Conservation (phyloP, 1,284 basidiomycete genomes). For the Marasmius sp. region DNA sequence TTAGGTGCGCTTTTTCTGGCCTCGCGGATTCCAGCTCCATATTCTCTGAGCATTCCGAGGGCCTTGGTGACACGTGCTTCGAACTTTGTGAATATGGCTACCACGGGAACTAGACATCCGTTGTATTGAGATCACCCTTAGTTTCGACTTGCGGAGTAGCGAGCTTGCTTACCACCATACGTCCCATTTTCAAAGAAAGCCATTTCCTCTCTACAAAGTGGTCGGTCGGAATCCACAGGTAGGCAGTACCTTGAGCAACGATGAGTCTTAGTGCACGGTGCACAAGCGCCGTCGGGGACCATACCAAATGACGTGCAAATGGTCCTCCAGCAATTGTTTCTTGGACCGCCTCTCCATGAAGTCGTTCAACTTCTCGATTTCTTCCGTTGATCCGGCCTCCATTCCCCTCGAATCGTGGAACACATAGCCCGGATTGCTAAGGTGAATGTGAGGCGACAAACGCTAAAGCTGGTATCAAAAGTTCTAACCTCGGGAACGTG, state of each 20-base stretch:
- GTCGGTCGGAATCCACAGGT: conserved; percentile 5
- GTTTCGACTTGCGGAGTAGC: not conserved
- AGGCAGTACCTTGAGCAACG: conserved; percentile 5
- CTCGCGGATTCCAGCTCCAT: not conserved
- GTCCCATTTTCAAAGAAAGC: conserved; percentile 3
- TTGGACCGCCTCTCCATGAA: not conserved
- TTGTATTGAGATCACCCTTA: not conserved
- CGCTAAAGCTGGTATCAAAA: not conserved
- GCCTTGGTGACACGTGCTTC: conserved; percentile 5
- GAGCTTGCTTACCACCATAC: not conserved
- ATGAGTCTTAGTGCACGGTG: not conserved
- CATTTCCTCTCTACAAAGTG: conserved; percentile 3
- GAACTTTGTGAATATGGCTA: conserved; percentile 13
- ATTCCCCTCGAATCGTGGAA: conserved; percentile 9
- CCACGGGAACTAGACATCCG: conserved; percentile 5
- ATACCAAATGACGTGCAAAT: conserved; percentile 9
- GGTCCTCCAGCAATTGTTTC: not conserved
- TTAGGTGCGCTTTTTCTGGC: not conserved
- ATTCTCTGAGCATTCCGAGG: not conserved
- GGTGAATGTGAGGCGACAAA: not conserved
- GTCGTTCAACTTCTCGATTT: not conserved
- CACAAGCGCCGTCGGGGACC: not conserved
- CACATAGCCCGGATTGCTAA: conserved; percentile 4
- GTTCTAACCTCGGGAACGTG: not conserved
- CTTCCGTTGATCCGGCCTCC: conserved; percentile 8